Evolutionary conservation across 805 yeast species (phyloP).

Genomic region (Candida ovalis): DNA sequence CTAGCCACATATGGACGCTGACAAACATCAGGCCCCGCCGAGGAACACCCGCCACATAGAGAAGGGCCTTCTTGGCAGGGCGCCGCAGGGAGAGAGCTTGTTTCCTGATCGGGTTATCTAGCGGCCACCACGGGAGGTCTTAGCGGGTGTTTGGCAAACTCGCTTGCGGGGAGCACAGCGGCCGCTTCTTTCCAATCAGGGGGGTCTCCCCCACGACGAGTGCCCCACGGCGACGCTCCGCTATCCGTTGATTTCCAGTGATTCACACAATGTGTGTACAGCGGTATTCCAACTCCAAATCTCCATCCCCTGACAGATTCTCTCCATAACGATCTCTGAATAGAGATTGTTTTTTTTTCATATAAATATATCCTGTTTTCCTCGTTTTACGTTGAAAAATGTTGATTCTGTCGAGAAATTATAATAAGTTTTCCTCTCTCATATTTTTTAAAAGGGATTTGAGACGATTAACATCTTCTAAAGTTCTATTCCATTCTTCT

Average conservation of each 20-base stretch:
- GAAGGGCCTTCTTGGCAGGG: too few relatives aligned
- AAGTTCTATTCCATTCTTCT: too few relatives aligned
- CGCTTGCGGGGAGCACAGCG: background rate
- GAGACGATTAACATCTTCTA: too few relatives aligned
- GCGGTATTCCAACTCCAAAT: background rate
- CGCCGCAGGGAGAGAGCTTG: background rate
- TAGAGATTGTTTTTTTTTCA: background rate
- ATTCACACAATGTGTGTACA: too few relatives aligned
- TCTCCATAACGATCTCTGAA: too few relatives aligned
- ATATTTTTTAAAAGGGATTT: background rate
- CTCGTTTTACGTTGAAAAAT: background rate
- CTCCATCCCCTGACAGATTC: background rate
- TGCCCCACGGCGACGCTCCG: too few relatives aligned
- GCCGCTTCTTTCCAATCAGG: too few relatives aligned
- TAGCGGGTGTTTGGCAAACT: background rate
- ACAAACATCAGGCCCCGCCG: too few relatives aligned
- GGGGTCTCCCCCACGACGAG: too few relatives aligned
- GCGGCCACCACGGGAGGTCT: background rate
- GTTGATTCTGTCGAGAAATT: background rate
- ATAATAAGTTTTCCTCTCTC: background rate
- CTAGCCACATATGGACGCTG: too few relatives aligned
- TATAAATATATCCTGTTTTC: background rate
- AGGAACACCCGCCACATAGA: too few relatives aligned
- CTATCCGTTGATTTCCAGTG: too few relatives aligned
- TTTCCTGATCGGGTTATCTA: background rate